Base-by-base conservation (phyloP, 352 stramenopile species). In the Phytophthora vignae region DNA sequence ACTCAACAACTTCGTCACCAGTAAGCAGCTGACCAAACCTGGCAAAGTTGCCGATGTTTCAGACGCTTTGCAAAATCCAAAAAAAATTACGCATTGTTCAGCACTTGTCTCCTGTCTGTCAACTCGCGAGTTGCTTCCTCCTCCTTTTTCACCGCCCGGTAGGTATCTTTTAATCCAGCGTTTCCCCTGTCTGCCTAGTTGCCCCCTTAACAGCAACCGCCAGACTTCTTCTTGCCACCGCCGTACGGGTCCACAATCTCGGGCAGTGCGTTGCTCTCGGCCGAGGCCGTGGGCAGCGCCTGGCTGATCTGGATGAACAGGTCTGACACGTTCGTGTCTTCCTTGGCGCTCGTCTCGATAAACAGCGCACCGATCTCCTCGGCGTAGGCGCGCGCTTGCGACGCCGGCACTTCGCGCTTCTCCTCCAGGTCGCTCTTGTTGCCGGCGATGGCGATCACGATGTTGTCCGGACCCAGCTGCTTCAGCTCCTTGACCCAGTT, bases 401-500 rank as follows among this genome's bases (percentile, higher is more conserved):
- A 91, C 49, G 85, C 85, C 11, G 89, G 83, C 57, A 99, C 96
- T 77, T 98, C 93, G 49, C 91, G 85, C 55, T 97, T 91, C 63
- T 96, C 88, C 61, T 94, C 83, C 69, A 98, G 68, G 71, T 98
- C 94, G 52, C 85, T 96, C 81, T 99, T 99, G 60, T 98, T 98
- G 60, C 93, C 94, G 14, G 94, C 96, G 69, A 99, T 98, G 22
- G 92, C 93, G 57, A 99, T 96, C 46, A 99, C 94, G 65, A 99
- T 97, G 76, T 98, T 96, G 66, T 97, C 88, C 1, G 93, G 93
- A 19, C 92, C 94, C 66, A 98, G 83, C 60, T 96, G 86, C 80
- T 97, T 96, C 3, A 99, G 82, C 68, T 98, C 92, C 60, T 97
- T 92, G 14, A 98, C 93, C 97, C 97, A 99, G 65, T 98, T 96